These are phyloP conservation scores for Crithidia fasciculata DNA, from an alignment of 208 protist species.

Conservation along the genomic window DNA sequence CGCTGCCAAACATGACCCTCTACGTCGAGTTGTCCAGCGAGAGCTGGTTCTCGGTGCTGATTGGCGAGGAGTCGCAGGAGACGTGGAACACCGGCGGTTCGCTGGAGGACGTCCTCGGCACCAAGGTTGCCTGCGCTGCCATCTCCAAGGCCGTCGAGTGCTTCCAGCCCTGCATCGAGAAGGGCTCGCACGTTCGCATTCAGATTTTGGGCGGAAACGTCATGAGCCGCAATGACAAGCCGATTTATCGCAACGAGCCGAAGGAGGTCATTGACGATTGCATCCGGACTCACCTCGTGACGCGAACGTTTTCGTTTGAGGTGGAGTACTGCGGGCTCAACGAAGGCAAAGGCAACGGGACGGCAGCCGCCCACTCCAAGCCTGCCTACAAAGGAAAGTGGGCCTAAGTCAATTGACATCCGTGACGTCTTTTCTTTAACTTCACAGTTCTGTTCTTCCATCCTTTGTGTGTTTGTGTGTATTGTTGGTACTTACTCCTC, in stretches of 20 bases:
- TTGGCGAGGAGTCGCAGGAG: constrained; percentile 25
- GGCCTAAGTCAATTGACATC: background rate
- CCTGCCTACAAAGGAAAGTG: background rate
- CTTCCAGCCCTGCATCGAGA: constrained; percentile 23
- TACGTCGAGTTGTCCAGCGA: constrained; percentile 10
- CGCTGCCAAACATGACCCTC: constrained; percentile 12
- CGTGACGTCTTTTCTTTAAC: background rate
- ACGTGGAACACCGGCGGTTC: constrained; percentile 18
- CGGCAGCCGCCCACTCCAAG: background rate
- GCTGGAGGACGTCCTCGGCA: constrained; percentile 21
- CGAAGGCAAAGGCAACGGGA: background rate
- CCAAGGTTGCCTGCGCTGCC: background rate
- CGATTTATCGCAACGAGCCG: constrained; percentile 16
- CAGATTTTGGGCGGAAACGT: constrained; percentile 6
- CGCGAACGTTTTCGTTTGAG: constrained; percentile 18
- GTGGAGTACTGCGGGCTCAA: constrained; percentile 5
- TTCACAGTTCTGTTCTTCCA: too few relatives aligned
- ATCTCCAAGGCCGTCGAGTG: constrained; percentile 9
- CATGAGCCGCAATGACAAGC: constrained; percentile 7
- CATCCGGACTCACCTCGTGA: constrained; percentile 16
- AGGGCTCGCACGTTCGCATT: constrained; percentile 16
- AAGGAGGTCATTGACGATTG: constrained; percentile 7
- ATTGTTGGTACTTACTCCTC: too few relatives aligned
- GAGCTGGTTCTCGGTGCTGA: constrained; percentile 17
- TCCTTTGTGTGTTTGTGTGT: too few relatives aligned